A percentile compares a stretch with the other conserved stretches of the same genome.
Conservation (phyloP, 371 early-diverging fungal genomes). For the Syncephalastrum monosporum region DNA sequence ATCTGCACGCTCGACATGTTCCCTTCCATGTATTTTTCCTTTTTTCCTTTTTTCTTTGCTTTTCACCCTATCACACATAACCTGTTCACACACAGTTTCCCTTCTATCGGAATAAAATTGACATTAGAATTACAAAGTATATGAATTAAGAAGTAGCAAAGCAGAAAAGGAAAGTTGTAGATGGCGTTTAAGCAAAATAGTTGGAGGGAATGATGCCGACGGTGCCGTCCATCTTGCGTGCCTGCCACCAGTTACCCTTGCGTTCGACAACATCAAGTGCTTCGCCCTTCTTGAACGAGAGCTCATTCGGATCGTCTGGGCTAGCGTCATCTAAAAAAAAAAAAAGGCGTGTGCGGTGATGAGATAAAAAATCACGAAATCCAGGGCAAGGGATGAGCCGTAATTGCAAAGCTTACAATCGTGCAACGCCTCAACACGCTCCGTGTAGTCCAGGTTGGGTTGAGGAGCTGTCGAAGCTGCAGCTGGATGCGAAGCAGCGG, state of each 20-base stretch:
- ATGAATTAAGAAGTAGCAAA: background rate
- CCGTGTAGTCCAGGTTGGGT: constrained; percentile 25
- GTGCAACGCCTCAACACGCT: constrained; percentile 30
- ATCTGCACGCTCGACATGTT: background rate
- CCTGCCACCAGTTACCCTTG: constrained; percentile 94
- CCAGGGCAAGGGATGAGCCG: background rate
- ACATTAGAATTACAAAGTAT: constrained; percentile 1
- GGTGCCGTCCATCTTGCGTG: constrained; percentile 70
- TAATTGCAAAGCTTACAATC: constrained; percentile 14
- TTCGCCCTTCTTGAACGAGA: constrained; percentile 81
- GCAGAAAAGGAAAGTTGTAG: constrained; percentile 4
- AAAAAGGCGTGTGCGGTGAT: too few species aligned
- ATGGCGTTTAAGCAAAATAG: constrained; percentile 6
- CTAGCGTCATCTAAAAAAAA: constrained; percentile 62
- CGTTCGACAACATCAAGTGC: constrained; percentile 77
- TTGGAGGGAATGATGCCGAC: constrained; percentile 88
- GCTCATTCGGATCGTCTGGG: constrained; percentile 83
- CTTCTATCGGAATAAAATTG: background rate
- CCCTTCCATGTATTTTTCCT: background rate
- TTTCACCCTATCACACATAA: background rate
- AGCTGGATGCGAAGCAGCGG: constrained; percentile 16
- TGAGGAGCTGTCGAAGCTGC: constrained; percentile 6
- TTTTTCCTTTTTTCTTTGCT: constrained; percentile 4
- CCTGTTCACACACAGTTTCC: too few species aligned
- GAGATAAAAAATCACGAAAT: background rate